These are phyloP conservation scores for Phytophthora tubulina DNA, from an alignment of 352 stramenopile genomes.

Conservation along the genomic window DNA sequence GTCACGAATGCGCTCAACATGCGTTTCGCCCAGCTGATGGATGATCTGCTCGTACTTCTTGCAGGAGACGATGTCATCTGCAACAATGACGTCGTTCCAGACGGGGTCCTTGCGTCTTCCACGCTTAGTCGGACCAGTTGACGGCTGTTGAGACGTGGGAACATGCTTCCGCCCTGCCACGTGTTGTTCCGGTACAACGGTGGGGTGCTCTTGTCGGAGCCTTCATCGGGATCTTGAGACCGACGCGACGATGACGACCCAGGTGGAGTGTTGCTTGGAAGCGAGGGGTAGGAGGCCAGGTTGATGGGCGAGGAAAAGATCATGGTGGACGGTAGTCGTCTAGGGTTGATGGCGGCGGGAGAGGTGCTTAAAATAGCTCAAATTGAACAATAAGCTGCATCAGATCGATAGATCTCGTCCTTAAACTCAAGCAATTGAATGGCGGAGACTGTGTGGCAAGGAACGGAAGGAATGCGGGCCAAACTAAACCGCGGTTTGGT, in stretches of 20 bases:
- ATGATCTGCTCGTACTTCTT: constrained; percentile 9
- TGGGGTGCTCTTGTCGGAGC: neutral
- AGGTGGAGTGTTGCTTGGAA: neutral
- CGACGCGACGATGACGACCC: neutral
- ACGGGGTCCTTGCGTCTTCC: constrained; percentile 10
- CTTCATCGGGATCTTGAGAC: neutral
- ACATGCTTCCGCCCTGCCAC: neutral
- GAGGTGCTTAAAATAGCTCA: neutral
- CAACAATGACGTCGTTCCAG: constrained; percentile 15
- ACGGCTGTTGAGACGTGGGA: neutral
- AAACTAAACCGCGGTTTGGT: neutral
- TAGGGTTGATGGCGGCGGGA: no score
- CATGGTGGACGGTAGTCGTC: neutral
- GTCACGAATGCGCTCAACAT: constrained; percentile 14
- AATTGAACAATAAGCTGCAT: constrained; percentile 1
- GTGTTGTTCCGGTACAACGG: neutral
- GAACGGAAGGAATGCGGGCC: neutral
- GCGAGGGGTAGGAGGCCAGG: neutral
- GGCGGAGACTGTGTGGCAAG: neutral
- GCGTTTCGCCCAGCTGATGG: constrained; percentile 6
- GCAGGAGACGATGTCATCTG: neutral
- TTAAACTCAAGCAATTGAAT: neutral
- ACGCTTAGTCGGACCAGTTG: neutral
- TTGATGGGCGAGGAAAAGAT: neutral
- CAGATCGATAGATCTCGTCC: neutral